These are phyloP conservation scores for Verticillium albo-atrum DNA, from an alignment of 2,329 filamentous ascomycete genomes.

Conservation along the genomic window DNA sequence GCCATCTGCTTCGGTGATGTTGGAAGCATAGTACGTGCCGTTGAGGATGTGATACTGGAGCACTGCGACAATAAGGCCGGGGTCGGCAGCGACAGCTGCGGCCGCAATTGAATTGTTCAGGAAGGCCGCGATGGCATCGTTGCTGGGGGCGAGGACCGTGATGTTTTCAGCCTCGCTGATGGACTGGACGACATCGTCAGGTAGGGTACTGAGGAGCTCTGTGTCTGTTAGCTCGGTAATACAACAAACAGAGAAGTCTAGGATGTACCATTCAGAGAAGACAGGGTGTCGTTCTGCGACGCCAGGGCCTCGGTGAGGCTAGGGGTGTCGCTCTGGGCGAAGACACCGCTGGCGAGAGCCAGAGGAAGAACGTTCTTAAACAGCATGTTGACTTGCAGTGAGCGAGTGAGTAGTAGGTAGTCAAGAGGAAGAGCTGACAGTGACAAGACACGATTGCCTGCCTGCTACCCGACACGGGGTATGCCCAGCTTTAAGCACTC, in stretches of 20 bases:
- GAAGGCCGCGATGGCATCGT: conserved; percentile 37
- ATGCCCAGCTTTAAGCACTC: neutral
- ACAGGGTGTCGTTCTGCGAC: conserved; percentile 21
- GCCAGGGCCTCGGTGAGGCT: conserved; percentile 18
- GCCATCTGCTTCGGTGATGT: conserved; percentile 15
- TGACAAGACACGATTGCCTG: neutral
- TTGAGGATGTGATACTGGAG: conserved; percentile 54
- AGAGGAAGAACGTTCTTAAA: conserved; percentile 8
- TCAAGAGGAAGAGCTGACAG: neutral
- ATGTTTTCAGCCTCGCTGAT: conserved; percentile 32
- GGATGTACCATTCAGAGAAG: conserved; percentile 14
- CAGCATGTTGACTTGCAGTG: conserved; percentile 6
- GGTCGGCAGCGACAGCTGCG: conserved; percentile 10
- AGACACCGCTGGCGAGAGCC: conserved; percentile 14
- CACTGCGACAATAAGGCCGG: conserved; percentile 29
- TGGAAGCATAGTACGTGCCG: conserved; percentile 33
- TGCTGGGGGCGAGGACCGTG: conserved; percentile 53
- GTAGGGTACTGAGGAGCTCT: conserved; percentile 17
- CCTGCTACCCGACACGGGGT: neutral
- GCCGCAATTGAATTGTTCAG: conserved; percentile 18
- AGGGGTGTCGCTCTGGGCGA: conserved; percentile 11
- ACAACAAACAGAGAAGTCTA: neutral
- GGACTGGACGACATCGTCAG: conserved; percentile 4
- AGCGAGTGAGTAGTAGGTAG: conserved; percentile 14
- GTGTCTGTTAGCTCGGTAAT: neutral